Conservation (phyloP, 2,329 filamentous ascomycete species). For the Colletotrichum melonis region DNA sequence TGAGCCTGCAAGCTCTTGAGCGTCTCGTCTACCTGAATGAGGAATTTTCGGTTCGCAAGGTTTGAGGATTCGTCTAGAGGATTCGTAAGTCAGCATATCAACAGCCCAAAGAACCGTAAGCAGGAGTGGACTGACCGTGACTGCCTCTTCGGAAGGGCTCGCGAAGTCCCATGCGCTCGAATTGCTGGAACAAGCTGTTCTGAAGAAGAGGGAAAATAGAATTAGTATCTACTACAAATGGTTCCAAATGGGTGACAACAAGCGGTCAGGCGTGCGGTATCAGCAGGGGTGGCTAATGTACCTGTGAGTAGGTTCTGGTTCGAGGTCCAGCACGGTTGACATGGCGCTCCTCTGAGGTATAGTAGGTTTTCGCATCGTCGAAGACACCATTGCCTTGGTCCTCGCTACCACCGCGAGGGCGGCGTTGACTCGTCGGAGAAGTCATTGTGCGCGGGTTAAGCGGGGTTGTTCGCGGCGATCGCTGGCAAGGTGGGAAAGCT, state of each 20-base stretch:
- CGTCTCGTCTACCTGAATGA: slow-evolving; percentile 88
- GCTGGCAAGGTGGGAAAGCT: slow-evolving; percentile 2
- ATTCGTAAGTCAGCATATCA: slow-evolving; percentile 3
- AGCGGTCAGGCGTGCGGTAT: slow-evolving; percentile 9
- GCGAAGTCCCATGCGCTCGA: slow-evolving; percentile 62
- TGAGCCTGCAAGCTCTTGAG: slow-evolving; percentile 82
- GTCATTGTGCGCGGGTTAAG: slow-evolving; percentile 30
- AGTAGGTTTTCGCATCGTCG: slow-evolving; percentile 70
- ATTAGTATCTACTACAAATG: slow-evolving; percentile 13
- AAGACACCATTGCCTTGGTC: slow-evolving; percentile 57
- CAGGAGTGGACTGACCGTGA: slow-evolving; percentile 58
- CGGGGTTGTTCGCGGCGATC: not conserved
- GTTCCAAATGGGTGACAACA: not conserved
- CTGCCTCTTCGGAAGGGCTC: slow-evolving; percentile 70
- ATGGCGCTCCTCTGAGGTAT: slow-evolving; percentile 66
- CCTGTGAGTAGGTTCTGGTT: slow-evolving; percentile 68
- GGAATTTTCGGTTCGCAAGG: slow-evolving; percentile 77
- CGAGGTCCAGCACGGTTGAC: slow-evolving; percentile 60
- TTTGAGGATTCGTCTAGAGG: slow-evolving; percentile 75
- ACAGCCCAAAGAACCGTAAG: not conserved
- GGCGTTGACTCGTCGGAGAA: slow-evolving; percentile 35
- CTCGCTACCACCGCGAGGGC: slow-evolving; percentile 53
- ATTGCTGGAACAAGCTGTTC: slow-evolving; percentile 65
- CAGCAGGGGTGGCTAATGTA: slow-evolving; percentile 40
- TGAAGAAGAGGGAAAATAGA: slow-evolving; percentile 40